Base-by-base conservation (phyloP, 2,329 filamentous ascomycete genomes). In the Trichoderma citrinoviride region DNA sequence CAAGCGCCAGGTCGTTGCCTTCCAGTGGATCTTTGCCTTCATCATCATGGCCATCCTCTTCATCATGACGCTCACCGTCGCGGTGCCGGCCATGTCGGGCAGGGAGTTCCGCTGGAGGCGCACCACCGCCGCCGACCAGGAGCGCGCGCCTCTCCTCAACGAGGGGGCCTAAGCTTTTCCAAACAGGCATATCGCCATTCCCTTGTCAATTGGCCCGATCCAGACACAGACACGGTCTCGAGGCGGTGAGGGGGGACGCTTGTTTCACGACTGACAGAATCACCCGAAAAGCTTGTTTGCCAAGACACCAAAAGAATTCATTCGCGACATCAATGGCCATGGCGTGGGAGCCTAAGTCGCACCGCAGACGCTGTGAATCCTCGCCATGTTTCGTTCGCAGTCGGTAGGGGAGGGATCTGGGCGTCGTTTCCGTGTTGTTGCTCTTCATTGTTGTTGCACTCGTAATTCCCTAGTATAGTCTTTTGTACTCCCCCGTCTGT, bases 21-120 rank as follows among this genome's bases (percentile, higher is more conserved):
- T 96, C 68, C 93, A 97, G 79, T 96, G 92, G 92, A 94, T 96
- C 77, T 96, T 96, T 75, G 90, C 92, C 40, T 95, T 96, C 73
- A 82, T 87, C 67, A 92, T 96, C 75, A 93, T 94, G 83, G 85
- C 82, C 0, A 74, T 91, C 27, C 84, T 96, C 61, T 90, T 95
- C 74, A 75, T 93, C 21, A 78, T 86, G 19, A 92, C 90, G 1
- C 71, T 91, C 2, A 77, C 83, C 17, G 81, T 92, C 60, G 89
- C 86, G 2, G 77, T 90, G 40, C 89, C 90, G 0, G 84, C 84
- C 23, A 81, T 87, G 73, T 82, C 86, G 14, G 88, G 88, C 65
- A 80, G 82, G 62, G 83, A 87, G 53, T 71, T 82, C 67, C 79
- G 77, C 55, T 85, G 85, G 77, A 80, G 79, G 66, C 78, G 78